A percentile compares a stretch with the other conserved stretches of the same genome.
phyloP scores from a whole-genome alignment of 1,139 yeast genomes.

The Candida sojae region DNA sequence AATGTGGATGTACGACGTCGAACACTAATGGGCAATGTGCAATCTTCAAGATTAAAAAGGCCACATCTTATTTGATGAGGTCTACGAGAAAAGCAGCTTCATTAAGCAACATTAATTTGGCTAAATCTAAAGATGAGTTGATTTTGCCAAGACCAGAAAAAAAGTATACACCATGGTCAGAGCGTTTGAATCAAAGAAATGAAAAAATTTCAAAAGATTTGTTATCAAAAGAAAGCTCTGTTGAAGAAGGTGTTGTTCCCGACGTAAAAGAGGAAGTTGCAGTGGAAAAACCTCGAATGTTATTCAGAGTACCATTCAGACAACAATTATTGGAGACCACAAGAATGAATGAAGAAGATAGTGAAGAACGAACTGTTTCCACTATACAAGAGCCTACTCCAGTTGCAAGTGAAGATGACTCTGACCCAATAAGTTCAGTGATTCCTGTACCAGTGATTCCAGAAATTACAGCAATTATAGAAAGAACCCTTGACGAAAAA shows the following conservation, averaged over 20 bases:
- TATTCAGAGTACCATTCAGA: constrained; percentile 26
- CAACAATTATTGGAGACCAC: constrained; percentile 18
- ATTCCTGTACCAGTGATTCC: constrained; percentile 23
- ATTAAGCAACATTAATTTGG: constrained; percentile 37
- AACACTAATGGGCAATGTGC: constrained; percentile 49
- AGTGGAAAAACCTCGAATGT: constrained; percentile 13
- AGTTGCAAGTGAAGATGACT: constrained; percentile 7
- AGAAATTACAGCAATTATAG: constrained; percentile 25
- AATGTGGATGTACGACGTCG: constrained; percentile 67
- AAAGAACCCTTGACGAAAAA: constrained; percentile 26
- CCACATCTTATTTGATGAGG: constrained; percentile 56
- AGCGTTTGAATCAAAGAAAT: constrained; percentile 36
- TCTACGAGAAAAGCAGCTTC: constrained; percentile 56
- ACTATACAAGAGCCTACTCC: constrained; percentile 2
- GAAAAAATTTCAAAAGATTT: constrained; percentile 10
- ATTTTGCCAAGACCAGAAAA: constrained; percentile 34
- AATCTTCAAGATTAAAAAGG: constrained; percentile 61
- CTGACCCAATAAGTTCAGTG: constrained; percentile 10
- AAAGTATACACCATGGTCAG: constrained; percentile 42
- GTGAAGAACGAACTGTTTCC: background rate
- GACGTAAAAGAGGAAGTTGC: constrained; percentile 10
- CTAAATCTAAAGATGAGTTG: constrained; percentile 44
- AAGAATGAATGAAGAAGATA: background rate
- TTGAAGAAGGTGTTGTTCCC: background rate
- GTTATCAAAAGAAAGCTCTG: background rate